Percentiles rank a stretch among this genome's conserved stretches.
Evolutionary conservation across 1,284 basidiomycete species (phyloP).

Genomic region (Mycosarcoma maydis): DNA sequence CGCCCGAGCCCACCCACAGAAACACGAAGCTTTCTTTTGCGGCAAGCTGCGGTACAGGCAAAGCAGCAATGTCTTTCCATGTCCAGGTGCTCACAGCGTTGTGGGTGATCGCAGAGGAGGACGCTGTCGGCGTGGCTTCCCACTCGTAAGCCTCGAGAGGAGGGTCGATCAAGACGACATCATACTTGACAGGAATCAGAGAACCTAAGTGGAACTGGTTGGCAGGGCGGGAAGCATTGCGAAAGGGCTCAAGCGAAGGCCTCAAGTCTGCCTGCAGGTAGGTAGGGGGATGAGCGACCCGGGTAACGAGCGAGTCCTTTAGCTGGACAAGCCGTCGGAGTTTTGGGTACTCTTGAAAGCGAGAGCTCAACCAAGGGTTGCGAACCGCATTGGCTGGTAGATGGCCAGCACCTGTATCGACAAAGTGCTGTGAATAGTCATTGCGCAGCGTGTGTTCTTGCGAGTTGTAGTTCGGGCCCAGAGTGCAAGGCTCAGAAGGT

Average conservation of each 20-base stretch:
- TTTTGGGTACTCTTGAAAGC: conserved; percentile 81
- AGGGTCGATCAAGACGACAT: conserved; percentile 91
- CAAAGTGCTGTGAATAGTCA: conserved; percentile 90
- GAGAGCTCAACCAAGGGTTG: conserved; percentile 70
- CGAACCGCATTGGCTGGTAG: conserved; percentile 61
- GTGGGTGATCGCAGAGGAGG: conserved; percentile 2
- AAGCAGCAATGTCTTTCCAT: conserved; percentile 82
- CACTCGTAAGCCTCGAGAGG: conserved; percentile 72
- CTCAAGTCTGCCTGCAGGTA: conserved; percentile 56
- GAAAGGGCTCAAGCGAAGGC: conserved; percentile 24
- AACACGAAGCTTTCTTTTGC: conserved; percentile 87
- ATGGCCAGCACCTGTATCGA: conserved; percentile 70
- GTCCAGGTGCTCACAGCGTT: conserved; percentile 70
- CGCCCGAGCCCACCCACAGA: conserved; percentile 93
- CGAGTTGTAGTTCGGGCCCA: conserved; percentile 68
- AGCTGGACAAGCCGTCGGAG: conserved; percentile 54
- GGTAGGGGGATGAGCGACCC: conserved; percentile 51
- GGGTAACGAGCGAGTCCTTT: conserved; percentile 53
- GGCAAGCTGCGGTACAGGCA: conserved; percentile 84
- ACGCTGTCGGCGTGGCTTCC: conserved; percentile 33
- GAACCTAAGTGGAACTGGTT: conserved; percentile 46
- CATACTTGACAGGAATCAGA: conserved; percentile 77
- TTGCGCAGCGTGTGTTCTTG: conserved; percentile 94
- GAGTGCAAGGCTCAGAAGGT: neutral
- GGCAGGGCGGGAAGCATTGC: conserved; percentile 13